Base-by-base conservation (phyloP, 1,284 basidiomycete species). In the Cerioporus squamosus region DNA sequence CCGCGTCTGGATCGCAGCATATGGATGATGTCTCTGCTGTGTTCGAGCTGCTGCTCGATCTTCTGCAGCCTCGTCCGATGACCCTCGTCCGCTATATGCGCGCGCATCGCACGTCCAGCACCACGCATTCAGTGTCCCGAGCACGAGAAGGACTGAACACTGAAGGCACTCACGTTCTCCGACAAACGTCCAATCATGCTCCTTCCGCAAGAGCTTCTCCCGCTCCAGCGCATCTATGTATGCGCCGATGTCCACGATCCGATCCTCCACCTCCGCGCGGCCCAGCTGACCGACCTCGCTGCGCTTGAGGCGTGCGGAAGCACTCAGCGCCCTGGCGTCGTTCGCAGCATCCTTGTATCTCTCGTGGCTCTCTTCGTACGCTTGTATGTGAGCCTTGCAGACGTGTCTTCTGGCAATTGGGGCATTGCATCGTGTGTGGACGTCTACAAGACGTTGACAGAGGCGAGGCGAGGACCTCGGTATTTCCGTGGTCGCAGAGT, bases 311-410 rank as follows among this genome's bases (percentile, higher is more conserved):
- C 44, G 47, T 10, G 39, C 55, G n/a, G 24, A 23, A 8, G 26
- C 17, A 7, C 42, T 24, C 2, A 53, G 52, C 2, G 22, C 12
- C 36, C 24, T 23, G 10, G 51, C 48, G 14, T 38, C 29, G 6
- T 17, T 14, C 3, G 44, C 47, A 5, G 59, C 59, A 8, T 20
- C 44, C 45, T 61, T 61, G 45, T 61, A 61, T n/a, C 29, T n/a
- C 8, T 40, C 1, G 48, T 61, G 51, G 55, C 47, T 51, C 44
- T 44, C 51, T 14, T 53, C 23, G 44, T 53, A 49, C 3, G 44
- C 51, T 14, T 7, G 18, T 7, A 17, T 3, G 44, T 61, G 59
- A 1, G 18, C 26, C 10, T 17, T 29, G 48, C 59, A 61, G 42
- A 22, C 29, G 42, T 17, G 24, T 17, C 15, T 14, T 3, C 9